Percentiles rank a stretch among this genome's conserved stretches.
These are phyloP conservation scores for Aspergillus ochraceoroseus DNA, from an alignment of 2,329 filamentous ascomycete species.

Conservation along the genomic window DNA sequence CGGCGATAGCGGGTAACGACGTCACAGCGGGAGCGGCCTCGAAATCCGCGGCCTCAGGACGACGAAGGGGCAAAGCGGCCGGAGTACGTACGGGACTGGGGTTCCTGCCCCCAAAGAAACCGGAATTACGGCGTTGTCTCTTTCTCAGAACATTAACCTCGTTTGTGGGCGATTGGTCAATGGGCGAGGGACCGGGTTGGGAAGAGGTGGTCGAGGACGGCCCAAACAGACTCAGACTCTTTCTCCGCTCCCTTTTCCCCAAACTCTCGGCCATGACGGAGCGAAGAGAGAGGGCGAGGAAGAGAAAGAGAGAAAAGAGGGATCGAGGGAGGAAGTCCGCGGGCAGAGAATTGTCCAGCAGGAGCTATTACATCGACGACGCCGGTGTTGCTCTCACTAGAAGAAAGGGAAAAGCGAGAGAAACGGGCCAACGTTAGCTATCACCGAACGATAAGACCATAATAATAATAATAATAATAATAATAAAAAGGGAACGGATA, in stretches of 20 bases:
- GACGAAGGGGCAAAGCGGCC: slow-evolving; percentile 23
- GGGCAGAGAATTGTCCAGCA: slow-evolving; percentile 6
- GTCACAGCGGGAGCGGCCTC: slow-evolving; percentile 24
- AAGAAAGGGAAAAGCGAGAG: slow-evolving; percentile 6
- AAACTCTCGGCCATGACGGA: slow-evolving; percentile 31
- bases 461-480: no score
- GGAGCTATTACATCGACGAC: slow-evolving; percentile 31
- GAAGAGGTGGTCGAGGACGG: slow-evolving; percentile 27
- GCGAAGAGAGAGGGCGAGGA: slow-evolving; percentile 10
- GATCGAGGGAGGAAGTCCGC: slow-evolving; percentile 2
- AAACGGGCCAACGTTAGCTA: slow-evolving; percentile 15
- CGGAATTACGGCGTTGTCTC: slow-evolving; percentile 36
- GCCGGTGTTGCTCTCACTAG: slow-evolving; percentile 29
- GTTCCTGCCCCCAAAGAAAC: slow-evolving; percentile 35
- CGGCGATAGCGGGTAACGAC: slow-evolving; percentile 21
- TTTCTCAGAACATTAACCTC: slow-evolving; percentile 33
- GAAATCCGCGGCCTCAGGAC: slow-evolving; percentile 28
- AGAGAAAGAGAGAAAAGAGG: slow-evolving; percentile 2
- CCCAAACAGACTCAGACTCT: slow-evolving; percentile 34
- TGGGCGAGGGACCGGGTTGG: slow-evolving; percentile 22
- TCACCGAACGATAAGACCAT: slow-evolving; percentile 18
- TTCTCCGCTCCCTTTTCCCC: slow-evolving; percentile 35
- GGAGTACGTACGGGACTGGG: slow-evolving; percentile 25
- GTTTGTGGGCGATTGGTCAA: slow-evolving; percentile 38
- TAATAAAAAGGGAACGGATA: no score